A percentile compares a stretch with the other conserved stretches of the same genome.
phyloP scores from a whole-genome alignment of 106 monocot genomes.

The Dendrobium officinale region DNA sequence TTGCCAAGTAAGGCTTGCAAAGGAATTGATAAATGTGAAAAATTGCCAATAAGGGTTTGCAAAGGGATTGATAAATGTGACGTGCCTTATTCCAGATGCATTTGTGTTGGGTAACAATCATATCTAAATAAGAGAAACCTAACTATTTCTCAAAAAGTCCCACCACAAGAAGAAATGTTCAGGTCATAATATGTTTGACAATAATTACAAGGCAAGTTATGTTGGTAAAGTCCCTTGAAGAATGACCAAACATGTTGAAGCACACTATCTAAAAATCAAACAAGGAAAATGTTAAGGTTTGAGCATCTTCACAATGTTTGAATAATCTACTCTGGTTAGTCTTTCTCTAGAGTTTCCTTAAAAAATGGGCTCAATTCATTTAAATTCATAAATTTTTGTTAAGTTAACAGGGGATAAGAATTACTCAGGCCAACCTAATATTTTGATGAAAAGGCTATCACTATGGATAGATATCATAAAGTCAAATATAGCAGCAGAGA shows the following conservation, averaged over 20 bases:
- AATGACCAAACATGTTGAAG: not conserved
- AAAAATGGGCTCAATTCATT: not conserved
- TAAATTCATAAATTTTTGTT: not conserved
- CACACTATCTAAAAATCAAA: not conserved
- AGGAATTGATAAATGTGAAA: not conserved
- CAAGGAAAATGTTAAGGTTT: not conserved
- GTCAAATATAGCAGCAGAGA: too few species aligned
- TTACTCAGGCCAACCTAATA: too few species aligned
- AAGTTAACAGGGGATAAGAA: not conserved
- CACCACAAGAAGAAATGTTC: too few species aligned
- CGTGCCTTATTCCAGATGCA: too few species aligned
- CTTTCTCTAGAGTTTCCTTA: not conserved
- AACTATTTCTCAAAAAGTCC: too few species aligned
- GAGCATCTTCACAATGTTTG: not conserved
- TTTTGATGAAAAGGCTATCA: too few species aligned
- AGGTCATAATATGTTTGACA: too few species aligned
- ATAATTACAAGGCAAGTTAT: not conserved
- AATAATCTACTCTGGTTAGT: not conserved
- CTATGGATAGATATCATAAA: too few species aligned
- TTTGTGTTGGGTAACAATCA: not conserved
- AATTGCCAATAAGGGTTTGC: not conserved
- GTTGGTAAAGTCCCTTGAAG: slow-evolving; percentile 1
- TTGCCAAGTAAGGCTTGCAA: not conserved
- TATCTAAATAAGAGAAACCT: too few species aligned
- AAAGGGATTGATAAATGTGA: not conserved